Evolutionary conservation across 2,329 filamentous ascomycete genomes (phyloP), one percentile per base, ranked within the genome.

Genomic region (Aspergillus sp.): DNA sequence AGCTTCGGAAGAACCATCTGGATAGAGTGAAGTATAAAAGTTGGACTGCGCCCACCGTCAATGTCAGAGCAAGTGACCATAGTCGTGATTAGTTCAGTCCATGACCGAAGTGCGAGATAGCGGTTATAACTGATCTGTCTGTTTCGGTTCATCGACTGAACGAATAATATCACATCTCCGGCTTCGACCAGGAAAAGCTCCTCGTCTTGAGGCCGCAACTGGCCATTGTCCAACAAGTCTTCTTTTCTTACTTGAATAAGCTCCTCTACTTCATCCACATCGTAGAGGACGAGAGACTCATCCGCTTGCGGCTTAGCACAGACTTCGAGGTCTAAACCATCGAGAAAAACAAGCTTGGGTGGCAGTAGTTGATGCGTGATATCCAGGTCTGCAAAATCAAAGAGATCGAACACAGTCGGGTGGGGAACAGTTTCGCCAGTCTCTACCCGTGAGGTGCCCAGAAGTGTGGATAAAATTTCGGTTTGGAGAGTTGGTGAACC

Each of bases 1-100:
- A 98, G 78, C 54, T 89, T 94, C 0, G 93, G 90, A 5, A 96
- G 76, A 43, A 94, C 86, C 12, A 91, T 81, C 62, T 97, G 90
- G 4, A 98, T 75, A 0, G 87, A 84, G 63, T 95, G 89, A 9
- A 97, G 72, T 47, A 95, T 83, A 63, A 96, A 90, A 0, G 85
- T 82, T 4, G 84, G 84, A 60, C 85, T 85, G 25, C 80, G 80
- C 1, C 80, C 80, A 46, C 82, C 79, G 50, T 87, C 85, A 63
- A 95, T 85, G 46, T 93, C 86, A 55, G 88, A 89, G 48, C 81
- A 84, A 58, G 90, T 85, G 17, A 95, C 78, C 71, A 95, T 86
- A 19, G 96, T 82, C 45, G 90, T 82, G 42, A 95, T 71, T 25
- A 97, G 77, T 58, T 90, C 88, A 1, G 86, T 82, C 91, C 94